Percentiles rank a stretch among this genome's conserved stretches.
These are phyloP conservation scores for Pythium utonaiense DNA, from an alignment of 352 stramenopile genomes.

Conservation along the genomic window DNA sequence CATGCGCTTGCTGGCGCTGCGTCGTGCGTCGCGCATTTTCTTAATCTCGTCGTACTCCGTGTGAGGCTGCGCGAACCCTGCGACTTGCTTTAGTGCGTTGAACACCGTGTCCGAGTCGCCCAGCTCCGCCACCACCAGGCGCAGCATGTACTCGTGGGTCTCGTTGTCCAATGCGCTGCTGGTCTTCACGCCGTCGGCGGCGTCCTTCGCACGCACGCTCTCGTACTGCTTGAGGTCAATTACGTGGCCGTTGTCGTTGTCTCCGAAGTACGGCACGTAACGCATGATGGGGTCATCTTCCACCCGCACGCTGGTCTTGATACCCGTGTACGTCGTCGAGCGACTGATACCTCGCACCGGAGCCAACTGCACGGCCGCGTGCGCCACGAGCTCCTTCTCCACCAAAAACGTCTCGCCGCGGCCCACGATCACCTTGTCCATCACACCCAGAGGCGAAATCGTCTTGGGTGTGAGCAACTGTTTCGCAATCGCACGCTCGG, in stretches of 20 bases:
- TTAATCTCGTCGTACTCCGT: slow-evolving; percentile 71
- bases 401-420: slow-evolving; percentile 24
- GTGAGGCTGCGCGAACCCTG: slow-evolving; percentile 53
- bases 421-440: slow-evolving; percentile 13
- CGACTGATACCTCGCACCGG: slow-evolving; percentile 47
- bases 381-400: slow-evolving; percentile 18
- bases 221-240: slow-evolving; percentile 78
- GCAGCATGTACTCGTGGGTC: slow-evolving; percentile 67
- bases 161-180: slow-evolving; percentile 57
- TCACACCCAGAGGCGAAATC: slow-evolving; percentile 9
- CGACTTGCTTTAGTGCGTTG: slow-evolving; percentile 49
- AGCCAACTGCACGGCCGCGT: slow-evolving; percentile 11
- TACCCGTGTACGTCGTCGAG: slow-evolving; percentile 59
- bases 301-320: slow-evolving; percentile 69
- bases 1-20: slow-evolving; percentile 35
- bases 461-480: slow-evolving; percentile 6
- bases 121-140: slow-evolving; percentile 53
- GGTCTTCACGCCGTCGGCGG: slow-evolving; percentile 8
- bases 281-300: slow-evolving; percentile 89
- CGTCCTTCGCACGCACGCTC: slow-evolving; percentile 27
- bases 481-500: slow-evolving; percentile 15
- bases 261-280: slow-evolving; percentile 90
- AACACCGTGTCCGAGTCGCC: slow-evolving; percentile 58
- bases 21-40: slow-evolving; percentile 47
- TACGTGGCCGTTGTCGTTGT: slow-evolving; percentile 81